Conservation (phyloP, 805 yeast species). For the Spathaspora girioi region DNA sequence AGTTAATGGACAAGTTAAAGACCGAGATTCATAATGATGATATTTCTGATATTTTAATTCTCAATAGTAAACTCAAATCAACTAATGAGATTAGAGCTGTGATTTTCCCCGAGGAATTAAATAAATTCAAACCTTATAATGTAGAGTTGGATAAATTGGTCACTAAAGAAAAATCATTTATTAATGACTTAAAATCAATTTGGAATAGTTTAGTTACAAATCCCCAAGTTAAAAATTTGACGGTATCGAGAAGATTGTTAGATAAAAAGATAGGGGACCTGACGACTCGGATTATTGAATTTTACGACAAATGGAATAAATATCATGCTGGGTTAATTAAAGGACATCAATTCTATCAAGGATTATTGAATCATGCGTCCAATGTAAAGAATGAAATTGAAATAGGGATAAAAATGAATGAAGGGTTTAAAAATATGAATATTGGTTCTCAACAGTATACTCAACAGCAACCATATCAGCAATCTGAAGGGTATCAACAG, state of each 20-base stretch:
- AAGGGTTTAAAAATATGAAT: conserved; percentile 1
- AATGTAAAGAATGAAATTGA: conserved; percentile 1
- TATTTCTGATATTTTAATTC: conserved; percentile 69
- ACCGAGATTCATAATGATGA: conserved; percentile 75
- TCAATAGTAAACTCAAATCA: conserved; percentile 54
- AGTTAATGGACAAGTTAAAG: conserved; percentile 63
- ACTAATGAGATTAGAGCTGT: conserved; percentile 53
- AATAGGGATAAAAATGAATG: not conserved
- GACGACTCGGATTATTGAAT: conserved; percentile 36
- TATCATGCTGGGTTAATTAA: conserved; percentile 56
- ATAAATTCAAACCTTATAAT: conserved; percentile 69
- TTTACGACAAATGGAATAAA: conserved; percentile 53
- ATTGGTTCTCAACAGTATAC: not conserved
- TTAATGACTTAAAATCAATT: conserved; percentile 25
- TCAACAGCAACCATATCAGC: not conserved
- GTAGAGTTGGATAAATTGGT: conserved; percentile 65
- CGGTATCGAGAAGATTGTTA: conserved; percentile 38
- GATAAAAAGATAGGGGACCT: conserved; percentile 28
- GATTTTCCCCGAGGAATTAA: conserved; percentile 66
- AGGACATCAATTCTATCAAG: conserved; percentile 63
- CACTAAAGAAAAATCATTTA: conserved; percentile 55
- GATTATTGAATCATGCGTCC: conserved; percentile 32
- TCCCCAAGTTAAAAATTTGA: conserved; percentile 37
- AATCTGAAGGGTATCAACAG: not conserved
- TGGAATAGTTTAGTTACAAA: conserved; percentile 28